A percentile compares a stretch with the other conserved stretches of the same genome.
phyloP scores from a whole-genome alignment of 192 early-diverging fungal species.

The Rhizophagus prolifer region DNA sequence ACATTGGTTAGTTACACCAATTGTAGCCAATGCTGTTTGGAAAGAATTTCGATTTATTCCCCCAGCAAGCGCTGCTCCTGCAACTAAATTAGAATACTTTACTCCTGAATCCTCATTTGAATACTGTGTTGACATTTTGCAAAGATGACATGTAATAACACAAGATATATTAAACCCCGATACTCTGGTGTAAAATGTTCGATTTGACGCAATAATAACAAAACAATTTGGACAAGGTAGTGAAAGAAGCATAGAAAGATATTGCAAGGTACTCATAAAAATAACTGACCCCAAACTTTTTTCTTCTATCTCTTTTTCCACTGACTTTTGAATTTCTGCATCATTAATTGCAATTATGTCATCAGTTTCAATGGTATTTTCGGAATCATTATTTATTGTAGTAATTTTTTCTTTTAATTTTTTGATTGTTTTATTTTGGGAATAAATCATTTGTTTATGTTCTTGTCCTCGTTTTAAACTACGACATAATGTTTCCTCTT shows the following conservation, averaged over 20 bases:
- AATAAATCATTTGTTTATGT: too few relatives aligned
- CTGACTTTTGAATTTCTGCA: neutral
- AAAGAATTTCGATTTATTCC: neutral
- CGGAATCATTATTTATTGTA: too few relatives aligned
- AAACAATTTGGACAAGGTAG: neutral
- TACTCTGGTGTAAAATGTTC: neutral
- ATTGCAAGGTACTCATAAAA: neutral
- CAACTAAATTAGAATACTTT: neutral
- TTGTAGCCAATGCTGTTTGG: neutral
- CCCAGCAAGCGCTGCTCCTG: neutral
- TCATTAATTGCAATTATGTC: neutral
- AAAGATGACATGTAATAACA: neutral
- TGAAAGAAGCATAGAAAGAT: constrained; percentile 6
- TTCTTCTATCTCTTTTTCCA: neutral
- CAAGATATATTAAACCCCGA: neutral
- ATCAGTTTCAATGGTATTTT: too few relatives aligned
- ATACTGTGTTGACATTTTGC: neutral
- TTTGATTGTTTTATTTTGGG: neutral
- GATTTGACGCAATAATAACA: neutral
- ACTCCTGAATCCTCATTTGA: neutral
- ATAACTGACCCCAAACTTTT: neutral
- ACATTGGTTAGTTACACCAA: neutral
- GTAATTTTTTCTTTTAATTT: neutral
- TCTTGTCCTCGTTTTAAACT: neutral
- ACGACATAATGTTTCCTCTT: neutral